Conservation (phyloP, 805 yeast genomes). For the Blastobotrys attinorum region DNA sequence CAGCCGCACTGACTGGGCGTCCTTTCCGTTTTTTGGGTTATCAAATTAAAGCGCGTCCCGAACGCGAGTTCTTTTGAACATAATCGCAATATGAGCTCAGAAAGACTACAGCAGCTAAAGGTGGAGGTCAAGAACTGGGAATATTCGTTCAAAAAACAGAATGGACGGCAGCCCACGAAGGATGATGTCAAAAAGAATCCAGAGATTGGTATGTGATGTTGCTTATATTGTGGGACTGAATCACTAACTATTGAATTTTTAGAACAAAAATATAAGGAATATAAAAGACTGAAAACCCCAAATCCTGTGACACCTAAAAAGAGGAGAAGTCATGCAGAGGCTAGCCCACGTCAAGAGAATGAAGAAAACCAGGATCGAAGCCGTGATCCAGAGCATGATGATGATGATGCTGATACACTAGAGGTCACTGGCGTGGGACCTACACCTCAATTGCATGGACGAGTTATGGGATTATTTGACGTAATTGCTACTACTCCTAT, state of each 20-base stretch:
- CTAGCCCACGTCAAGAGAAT: too few species aligned
- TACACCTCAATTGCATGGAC: constrained; percentile 78
- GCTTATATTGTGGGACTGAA: not conserved
- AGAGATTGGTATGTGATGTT: constrained; percentile 11
- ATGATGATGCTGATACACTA: not conserved
- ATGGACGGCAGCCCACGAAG: constrained; percentile 40
- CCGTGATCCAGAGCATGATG: not conserved
- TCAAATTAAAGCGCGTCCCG: not conserved
- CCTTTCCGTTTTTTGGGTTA: not conserved
- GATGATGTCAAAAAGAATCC: constrained; percentile 39
- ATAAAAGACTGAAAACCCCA: not conserved
- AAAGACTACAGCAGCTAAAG: constrained; percentile 25
- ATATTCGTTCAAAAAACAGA: constrained; percentile 31
- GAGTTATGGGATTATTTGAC: constrained; percentile 67
- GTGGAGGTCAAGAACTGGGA: constrained; percentile 51
- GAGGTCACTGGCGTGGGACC: constrained; percentile 54
- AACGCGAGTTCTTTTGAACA: not conserved
- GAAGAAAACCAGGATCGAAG: not conserved
- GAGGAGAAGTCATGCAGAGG: not conserved
- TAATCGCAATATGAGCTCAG: not conserved
- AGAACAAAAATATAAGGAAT: not conserved
- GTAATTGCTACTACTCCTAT: constrained; percentile 21
- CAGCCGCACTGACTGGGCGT: too few species aligned
- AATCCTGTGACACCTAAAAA: not conserved
- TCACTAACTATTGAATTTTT: not conserved